A percentile compares a stretch with the other conserved stretches of the same genome.
These are phyloP conservation scores for Solanum bukasovii DNA, from an alignment of 257 asterid genomes.

Conservation along the genomic window DNA sequence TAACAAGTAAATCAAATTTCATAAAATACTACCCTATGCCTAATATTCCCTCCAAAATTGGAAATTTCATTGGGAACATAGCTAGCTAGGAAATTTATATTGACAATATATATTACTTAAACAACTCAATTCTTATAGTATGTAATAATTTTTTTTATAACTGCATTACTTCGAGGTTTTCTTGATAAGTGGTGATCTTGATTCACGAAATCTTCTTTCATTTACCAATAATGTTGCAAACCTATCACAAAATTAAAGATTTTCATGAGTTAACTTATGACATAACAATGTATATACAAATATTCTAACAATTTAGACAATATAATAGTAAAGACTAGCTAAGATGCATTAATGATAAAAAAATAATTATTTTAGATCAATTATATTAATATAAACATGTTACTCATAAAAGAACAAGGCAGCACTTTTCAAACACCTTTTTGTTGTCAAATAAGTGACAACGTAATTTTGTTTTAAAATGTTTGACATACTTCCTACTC, in stretches of 20 bases:
- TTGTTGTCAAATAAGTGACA: too few species aligned
- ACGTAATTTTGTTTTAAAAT: too few species aligned
- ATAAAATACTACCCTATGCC: neutral
- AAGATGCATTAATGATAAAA: too few species aligned
- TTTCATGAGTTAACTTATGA: neutral
- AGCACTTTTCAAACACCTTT: neutral
- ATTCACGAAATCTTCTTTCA: conserved; percentile 21
- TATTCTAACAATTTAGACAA: neutral
- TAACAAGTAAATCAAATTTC: neutral
- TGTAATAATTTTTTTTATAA: neutral
- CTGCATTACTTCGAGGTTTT: neutral
- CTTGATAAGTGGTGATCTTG: neutral
- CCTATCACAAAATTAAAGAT: conserved; percentile 2
- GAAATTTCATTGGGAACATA: neutral
- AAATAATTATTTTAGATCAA: too few species aligned
- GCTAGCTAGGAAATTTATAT: neutral
- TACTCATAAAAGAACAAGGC: neutral
- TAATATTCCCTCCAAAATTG: neutral
- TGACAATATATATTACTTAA: neutral
- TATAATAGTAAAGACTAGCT: neutral
- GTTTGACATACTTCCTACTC: too few species aligned
- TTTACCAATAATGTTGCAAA: conserved; percentile 26
- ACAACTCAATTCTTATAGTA: neutral
- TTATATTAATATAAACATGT: too few species aligned
- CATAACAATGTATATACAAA: neutral